Conservation (phyloP, 1,284 basidiomycete species). For the Boletellus dicymbophilus region DNA sequence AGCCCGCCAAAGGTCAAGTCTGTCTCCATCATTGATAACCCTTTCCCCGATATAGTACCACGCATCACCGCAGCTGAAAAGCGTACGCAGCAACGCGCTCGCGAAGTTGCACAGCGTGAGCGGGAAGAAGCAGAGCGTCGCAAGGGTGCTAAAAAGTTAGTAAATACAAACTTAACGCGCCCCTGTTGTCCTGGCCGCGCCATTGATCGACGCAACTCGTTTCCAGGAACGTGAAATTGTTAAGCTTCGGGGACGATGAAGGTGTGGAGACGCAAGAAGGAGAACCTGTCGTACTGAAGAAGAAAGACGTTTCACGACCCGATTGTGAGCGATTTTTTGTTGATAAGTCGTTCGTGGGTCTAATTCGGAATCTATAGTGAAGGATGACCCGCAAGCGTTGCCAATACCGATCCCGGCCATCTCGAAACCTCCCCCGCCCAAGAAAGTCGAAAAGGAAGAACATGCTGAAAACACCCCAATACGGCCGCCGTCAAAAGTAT, state of each 20-base stretch:
- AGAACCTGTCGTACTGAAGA: constrained; percentile 55
- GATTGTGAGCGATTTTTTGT: constrained; percentile 60
- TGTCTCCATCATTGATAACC: constrained; percentile 87
- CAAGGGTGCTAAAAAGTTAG: constrained; percentile 84
- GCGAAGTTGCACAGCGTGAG: constrained; percentile 74
- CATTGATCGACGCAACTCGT: constrained; percentile 1
- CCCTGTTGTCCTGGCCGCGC: background rate
- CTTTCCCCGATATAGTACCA: constrained; percentile 93
- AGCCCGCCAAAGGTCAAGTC: constrained; percentile 89
- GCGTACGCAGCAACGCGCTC: constrained; percentile 77
- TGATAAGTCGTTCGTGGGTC: background rate
- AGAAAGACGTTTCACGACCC: constrained; percentile 79
- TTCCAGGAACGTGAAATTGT: constrained; percentile 78
- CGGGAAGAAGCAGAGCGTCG: constrained; percentile 73
- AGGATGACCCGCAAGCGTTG: constrained; percentile 43
- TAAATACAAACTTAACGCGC: too few relatives aligned
- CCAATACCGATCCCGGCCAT: constrained; percentile 25
- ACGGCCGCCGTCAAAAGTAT: constrained; percentile 21
- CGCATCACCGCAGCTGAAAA: constrained; percentile 96
- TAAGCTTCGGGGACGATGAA: constrained; percentile 88
- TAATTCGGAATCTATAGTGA: constrained; percentile 42
- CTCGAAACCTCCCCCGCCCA: constrained; percentile 14
- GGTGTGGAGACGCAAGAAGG: constrained; percentile 54
- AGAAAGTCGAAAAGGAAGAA: constrained; percentile 14
- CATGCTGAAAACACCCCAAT: background rate